Base-by-base conservation (phyloP, 129 eudicot genomes). In the Heracleum sosnowskyi region DNA sequence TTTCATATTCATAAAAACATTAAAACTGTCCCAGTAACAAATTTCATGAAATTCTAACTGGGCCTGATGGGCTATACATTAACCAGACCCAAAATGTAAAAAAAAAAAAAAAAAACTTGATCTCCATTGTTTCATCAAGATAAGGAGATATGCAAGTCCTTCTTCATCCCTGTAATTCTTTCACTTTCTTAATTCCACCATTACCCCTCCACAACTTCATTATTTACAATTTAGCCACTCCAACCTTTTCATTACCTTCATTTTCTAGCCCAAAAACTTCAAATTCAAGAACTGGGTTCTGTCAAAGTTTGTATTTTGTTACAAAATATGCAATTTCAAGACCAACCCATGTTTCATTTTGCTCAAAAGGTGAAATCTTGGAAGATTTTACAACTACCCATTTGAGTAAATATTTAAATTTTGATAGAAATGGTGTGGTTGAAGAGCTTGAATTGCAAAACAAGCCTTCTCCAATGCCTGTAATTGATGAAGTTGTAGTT, bases 361-460 rank as follows among this genome's bases (percentile, higher is more conserved):
- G 96, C 89, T 83, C 93, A 8, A 86, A 87, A 72, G 84, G 84
- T 79, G 89, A 87, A 10, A 82, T 85, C 11, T 82, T 82, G 69
- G 91, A 87, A 39, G 91, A 79, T 68, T 82, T 84, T 71, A 84
- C 75, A 22, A 69, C 10, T 46, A 75, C 86, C 86, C 86, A 77
- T 40, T 75, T 77, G 82, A 57, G 82, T 74, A 79, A 89, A 69
- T 63, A n/a, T n/a, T 81, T 87, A 69, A 85, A 81, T 74, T 83
- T 66, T 79, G 88, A 33, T n/a, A 66, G 13, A 9, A 22, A 62
- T 49, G 49, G 68, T 37, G 97, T 85, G 11, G 28, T 40, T 37
- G 90, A 93, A 81, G 96, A 87, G 91, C 91, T 93, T 66, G 98
- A 87, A 18, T 83, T 94, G 73, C 88, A 81, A 51, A 83, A 82